These are phyloP conservation scores for Myriosclerotinia curreyana DNA, from an alignment of 2,329 filamentous ascomycete species.

Conservation along the genomic window DNA sequence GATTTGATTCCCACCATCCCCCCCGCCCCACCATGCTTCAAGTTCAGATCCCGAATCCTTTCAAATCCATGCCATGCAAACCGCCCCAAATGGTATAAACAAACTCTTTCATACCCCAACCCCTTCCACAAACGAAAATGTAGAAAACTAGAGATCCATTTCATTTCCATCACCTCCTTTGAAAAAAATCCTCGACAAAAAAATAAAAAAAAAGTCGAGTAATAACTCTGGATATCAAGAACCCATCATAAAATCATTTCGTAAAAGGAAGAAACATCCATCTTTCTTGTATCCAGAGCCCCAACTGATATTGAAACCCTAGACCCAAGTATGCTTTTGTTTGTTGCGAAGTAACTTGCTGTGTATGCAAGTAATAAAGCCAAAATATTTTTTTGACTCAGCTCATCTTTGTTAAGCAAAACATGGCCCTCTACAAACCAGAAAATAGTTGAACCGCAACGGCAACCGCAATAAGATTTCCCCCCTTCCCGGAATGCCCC, in stretches of 20 bases:
- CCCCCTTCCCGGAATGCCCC: slow-evolving; percentile 4
- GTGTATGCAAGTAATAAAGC: slow-evolving; percentile 4
- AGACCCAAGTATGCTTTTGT: slow-evolving; percentile 16
- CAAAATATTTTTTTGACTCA: slow-evolving; percentile 1
- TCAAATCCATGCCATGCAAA: slow-evolving; percentile 7
- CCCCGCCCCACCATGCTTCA: too few species aligned
- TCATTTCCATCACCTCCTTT: slow-evolving; percentile 8
- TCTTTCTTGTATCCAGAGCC: slow-evolving; percentile 19
- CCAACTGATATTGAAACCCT: slow-evolving; percentile 20
- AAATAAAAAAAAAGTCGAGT: slow-evolving; percentile 13
- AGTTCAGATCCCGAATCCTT: neutral
- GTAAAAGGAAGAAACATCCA: slow-evolving; percentile 17
- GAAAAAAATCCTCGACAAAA: neutral
- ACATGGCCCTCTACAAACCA: slow-evolving; percentile 1
- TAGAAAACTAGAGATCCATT: slow-evolving; percentile 2
- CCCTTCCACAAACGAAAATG: slow-evolving; percentile 3
- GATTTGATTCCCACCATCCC: neutral
- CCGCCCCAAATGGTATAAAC: slow-evolving; percentile 18
- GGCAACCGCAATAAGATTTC: slow-evolving; percentile 2
- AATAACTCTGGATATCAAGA: slow-evolving; percentile 20
- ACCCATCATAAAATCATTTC: slow-evolving; percentile 22
- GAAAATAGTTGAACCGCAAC: neutral
- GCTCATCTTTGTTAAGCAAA: neutral
- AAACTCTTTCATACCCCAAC: neutral
- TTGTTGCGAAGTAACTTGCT: slow-evolving; percentile 7